phyloP scores from a whole-genome alignment of 345 rosid genomes.

The Bretschneidera sinensis region DNA sequence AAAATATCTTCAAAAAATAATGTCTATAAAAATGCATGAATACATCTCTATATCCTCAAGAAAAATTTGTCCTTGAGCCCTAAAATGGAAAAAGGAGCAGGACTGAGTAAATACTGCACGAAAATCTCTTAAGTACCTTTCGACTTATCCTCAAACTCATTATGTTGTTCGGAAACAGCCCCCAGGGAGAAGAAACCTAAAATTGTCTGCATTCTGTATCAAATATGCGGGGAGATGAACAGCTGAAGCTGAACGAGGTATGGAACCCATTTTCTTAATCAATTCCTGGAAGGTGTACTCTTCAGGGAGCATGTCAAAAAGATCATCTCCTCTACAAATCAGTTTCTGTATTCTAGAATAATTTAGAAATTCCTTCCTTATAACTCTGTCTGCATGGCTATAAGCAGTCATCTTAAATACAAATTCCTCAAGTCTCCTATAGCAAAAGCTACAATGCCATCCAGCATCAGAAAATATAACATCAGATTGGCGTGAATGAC shows the following conservation, averaged over 20 bases:
- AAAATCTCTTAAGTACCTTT: no score
- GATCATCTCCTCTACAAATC: constrained; percentile 70
- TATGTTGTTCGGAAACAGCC: constrained; percentile 54
- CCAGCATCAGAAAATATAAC: constrained; percentile 78
- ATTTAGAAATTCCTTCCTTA: constrained; percentile 39
- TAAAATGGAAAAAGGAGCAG: no score
- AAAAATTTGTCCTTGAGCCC: no score
- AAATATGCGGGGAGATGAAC: constrained; percentile 86
- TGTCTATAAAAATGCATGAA: no score
- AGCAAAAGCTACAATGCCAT: constrained; percentile 97
- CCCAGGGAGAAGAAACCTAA: constrained; percentile 84
- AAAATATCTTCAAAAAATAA: no score
- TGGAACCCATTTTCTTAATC: constrained; percentile 80
- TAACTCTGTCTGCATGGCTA: constrained; percentile 91
- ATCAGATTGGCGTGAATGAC: constrained; percentile 69
- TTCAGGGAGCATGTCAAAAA: constrained; percentile 89
- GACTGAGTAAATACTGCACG: no score
- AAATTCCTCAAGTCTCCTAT: constrained; percentile 53
- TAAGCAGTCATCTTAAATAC: constrained; percentile 87
- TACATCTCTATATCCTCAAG: no score
- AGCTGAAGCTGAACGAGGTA: constrained; percentile 72
- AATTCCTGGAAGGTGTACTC: constrained; percentile 70
- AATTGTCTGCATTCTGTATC: constrained; percentile 70
- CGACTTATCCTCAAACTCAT: neutral
- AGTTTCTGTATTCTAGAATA: constrained; percentile 53